phyloP scores from a whole-genome alignment of 306 rosid species.

The Prunus armeniaca region DNA sequence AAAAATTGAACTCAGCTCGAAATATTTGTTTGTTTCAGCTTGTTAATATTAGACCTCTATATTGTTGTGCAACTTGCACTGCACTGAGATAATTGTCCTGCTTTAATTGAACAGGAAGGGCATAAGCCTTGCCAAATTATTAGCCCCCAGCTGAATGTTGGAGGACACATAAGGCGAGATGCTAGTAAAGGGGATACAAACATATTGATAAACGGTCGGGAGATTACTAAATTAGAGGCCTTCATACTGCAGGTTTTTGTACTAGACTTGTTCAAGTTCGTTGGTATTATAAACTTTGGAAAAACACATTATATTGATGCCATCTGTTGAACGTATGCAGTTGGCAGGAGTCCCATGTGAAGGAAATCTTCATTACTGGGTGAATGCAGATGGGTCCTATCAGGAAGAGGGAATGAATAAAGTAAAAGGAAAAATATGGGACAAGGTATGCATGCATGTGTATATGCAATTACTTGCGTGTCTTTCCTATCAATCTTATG shows the following conservation, averaged over 20 bases:
- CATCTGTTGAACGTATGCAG: slow-evolving; percentile 40
- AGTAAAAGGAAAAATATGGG: slow-evolving; percentile 60
- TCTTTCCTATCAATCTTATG: neutral
- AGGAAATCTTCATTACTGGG: slow-evolving; percentile 66
- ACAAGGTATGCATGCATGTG: slow-evolving; percentile 43
- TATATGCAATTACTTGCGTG: slow-evolving; percentile 18
- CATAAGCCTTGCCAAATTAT: slow-evolving; percentile 61
- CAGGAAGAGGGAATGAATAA: slow-evolving; percentile 78
- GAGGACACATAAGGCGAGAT: slow-evolving; percentile 40
- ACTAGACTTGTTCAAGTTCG: neutral
- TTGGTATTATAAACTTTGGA: slow-evolving; percentile 3
- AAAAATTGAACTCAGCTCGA: slow-evolving; percentile 13
- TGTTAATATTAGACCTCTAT: neutral
- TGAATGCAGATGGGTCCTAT: slow-evolving; percentile 63
- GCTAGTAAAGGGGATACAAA: slow-evolving; percentile 75
- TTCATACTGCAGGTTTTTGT: slow-evolving; percentile 52
- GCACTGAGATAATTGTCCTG: slow-evolving; percentile 10
- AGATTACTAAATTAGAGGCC: slow-evolving; percentile 56
- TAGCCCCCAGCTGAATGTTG: slow-evolving; percentile 46
- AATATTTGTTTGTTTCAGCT: neutral
- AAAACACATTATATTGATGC: neutral
- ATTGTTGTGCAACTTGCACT: slow-evolving; percentile 12
- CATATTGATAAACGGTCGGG: slow-evolving; percentile 51
- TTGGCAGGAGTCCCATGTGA: slow-evolving; percentile 70
- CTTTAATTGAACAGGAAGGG: slow-evolving; percentile 55